These are phyloP conservation scores for Saturnispora sekii DNA, from an alignment of 805 yeast genomes.

Conservation along the genomic window DNA sequence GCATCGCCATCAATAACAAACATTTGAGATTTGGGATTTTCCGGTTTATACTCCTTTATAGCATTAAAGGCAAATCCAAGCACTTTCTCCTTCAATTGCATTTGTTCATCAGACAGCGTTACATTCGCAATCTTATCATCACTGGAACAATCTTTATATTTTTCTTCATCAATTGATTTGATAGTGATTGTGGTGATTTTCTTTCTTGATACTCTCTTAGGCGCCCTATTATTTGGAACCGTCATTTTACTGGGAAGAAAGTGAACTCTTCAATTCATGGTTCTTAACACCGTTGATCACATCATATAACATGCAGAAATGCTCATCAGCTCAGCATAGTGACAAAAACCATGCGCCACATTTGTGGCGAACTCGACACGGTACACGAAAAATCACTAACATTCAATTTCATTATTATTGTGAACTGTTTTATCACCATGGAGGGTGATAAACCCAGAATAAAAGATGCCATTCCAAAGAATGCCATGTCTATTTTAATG, in stretches of 20 bases:
- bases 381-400: not conserved
- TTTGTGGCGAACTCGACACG: slow-evolving; percentile 1
- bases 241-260: not conserved
- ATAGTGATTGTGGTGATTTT: not conserved
- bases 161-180: not conserved
- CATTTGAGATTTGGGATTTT: slow-evolving; percentile 23
- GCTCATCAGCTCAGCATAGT: not conserved
- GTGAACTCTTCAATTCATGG: not conserved
- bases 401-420: too few species aligned
- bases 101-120: slow-evolving; percentile 30
- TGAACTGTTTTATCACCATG: not conserved
- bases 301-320: not conserved
- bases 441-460: not conserved
- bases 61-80: slow-evolving; percentile 24
- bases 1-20: slow-evolving; percentile 40
- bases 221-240: not conserved
- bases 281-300: slow-evolving; percentile 7
- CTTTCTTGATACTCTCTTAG: not conserved
- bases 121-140: slow-evolving; percentile 30
- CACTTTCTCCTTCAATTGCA: slow-evolving; percentile 21
- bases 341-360: not conserved
- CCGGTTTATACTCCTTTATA: slow-evolving; percentile 13
- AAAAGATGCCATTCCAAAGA: not conserved
- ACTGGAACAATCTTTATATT: slow-evolving; percentile 1
- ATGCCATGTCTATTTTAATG: slow-evolving; percentile 8